Evolutionary conservation across 2,329 filamentous ascomycete species (phyloP).

Genomic region (Pseudopyrenochaeta lycopersici): DNA sequence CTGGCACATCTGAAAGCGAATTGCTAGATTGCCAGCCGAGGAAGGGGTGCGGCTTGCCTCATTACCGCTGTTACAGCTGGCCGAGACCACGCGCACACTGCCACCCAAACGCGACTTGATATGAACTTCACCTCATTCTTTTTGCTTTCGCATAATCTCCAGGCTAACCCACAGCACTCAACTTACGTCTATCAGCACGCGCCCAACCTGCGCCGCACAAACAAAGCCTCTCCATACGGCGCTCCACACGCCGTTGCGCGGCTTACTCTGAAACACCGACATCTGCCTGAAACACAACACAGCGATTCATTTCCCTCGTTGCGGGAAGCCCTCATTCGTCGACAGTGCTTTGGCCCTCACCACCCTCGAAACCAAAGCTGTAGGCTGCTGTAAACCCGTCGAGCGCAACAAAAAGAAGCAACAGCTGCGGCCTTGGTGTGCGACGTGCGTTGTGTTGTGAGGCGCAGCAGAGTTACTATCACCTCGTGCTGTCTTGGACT

Average conservation of each 20-base stretch:
- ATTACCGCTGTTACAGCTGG: neutral
- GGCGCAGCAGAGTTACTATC: neutral
- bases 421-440: conserved; percentile 4
- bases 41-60: conserved; percentile 3
- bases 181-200: conserved; percentile 8
- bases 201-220: conserved; percentile 3
- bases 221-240: conserved; percentile 3
- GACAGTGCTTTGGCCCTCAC: conserved; percentile 15
- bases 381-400: conserved; percentile 36
- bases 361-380: conserved; percentile 14
- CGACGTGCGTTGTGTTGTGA: conserved; percentile 1
- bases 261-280: conserved; percentile 41
- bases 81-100: conserved; percentile 1
- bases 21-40: conserved; percentile 1
- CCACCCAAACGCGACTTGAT: neutral
- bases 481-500: neutral
- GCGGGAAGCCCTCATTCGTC: conserved; percentile 34
- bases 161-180: conserved; percentile 2
- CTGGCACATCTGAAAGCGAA: conserved; percentile 4
- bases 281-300: conserved; percentile 43
- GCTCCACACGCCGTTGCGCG: conserved; percentile 13
- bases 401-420: conserved; percentile 6
- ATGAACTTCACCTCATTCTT: neutral
- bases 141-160: neutral
- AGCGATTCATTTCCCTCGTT: conserved; percentile 37